Evolutionary conservation across 2,329 filamentous ascomycete genomes (phyloP), one percentile per base, ranked within the genome.

Genomic region (Trichoderma arundinaceum): DNA sequence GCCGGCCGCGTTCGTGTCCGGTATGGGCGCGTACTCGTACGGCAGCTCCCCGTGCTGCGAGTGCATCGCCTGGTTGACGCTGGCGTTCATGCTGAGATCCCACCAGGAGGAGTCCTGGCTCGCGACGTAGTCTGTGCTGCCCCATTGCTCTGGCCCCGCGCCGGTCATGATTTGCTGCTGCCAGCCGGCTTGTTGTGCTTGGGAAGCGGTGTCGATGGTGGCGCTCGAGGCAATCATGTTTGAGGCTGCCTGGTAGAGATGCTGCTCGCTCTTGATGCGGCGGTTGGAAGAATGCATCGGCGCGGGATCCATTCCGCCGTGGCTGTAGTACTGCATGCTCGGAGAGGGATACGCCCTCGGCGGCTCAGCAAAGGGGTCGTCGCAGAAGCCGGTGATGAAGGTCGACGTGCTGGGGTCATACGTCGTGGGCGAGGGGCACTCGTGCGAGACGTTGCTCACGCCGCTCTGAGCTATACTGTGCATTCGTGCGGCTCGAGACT

Each of bases 41-140:
- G 77, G 71, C 46, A 82, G 71, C 19, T 79, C 77, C 8, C 72
- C 70, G 19, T 80, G 79, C 48, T 80, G 78, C 13, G 72, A 73
- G 64, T 81, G 78, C 72, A 81, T 77, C 60, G 76, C 72, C 12
- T 81, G 69, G 68, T 81, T 80, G 54, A 79, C 71, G 35, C 74
- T 75, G 17, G 76, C 74, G 59, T 78, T 77, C 46, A 66, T 58
- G 41, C 49, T 59, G 19, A 66, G 46, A 35, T 64, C 65, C 71
- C 22, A 76, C 73, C 28, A 72, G 68, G 53, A 72, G 69, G 67
- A 63, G 65, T 72, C 74, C 54, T 75, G 75, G 54, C 67, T 71
- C 13, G 75, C 39, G 64, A 74, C 73, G 9, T 70, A 72, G 51
- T 71, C 75, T n/a, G 69, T 61, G 66, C 72, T 68, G 8, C 59